Conservation (phyloP, 768 basidiomycete genomes). For the Lactarius quietus region DNA sequence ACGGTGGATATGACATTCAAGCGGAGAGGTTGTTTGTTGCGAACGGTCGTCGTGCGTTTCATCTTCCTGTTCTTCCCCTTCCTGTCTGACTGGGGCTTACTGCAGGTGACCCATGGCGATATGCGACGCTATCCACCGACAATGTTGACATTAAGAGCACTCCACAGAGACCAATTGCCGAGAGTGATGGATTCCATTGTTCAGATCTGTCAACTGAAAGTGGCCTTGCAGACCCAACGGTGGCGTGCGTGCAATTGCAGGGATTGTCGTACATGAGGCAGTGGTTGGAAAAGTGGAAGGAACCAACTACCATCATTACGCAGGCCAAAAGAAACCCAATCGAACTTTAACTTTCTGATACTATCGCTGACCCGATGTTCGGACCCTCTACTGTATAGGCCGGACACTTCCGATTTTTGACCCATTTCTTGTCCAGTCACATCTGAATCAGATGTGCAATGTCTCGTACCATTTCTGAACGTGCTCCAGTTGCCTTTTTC, state of each 20-base stretch:
- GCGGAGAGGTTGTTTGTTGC: conserved; percentile 29
- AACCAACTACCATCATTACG: too few relatives aligned
- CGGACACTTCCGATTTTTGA: background rate
- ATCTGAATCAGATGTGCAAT: background rate
- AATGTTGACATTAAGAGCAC: conserved; percentile 21
- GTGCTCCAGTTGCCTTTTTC: too few relatives aligned
- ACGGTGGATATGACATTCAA: conserved; percentile 28
- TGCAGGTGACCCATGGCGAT: background rate
- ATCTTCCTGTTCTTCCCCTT: background rate
- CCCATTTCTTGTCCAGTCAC: background rate
- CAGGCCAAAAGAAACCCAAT: too few relatives aligned
- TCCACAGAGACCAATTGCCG: conserved; percentile 24
- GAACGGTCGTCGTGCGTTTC: conserved; percentile 23
- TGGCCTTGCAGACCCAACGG: conserved; percentile 1
- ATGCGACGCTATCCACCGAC: conserved; percentile 26
- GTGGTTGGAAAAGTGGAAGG: background rate
- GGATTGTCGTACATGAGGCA: background rate
- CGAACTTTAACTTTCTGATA: too few relatives aligned
- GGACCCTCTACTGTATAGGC: background rate
- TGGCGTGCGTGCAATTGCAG: conserved; percentile 2
- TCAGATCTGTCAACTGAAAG: conserved; percentile 25
- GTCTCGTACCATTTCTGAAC: background rate
- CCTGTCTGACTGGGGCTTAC: background rate
- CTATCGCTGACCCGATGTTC: too few relatives aligned
- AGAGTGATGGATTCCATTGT: conserved; percentile 30